These are phyloP conservation scores for Shiraia bambusicola DNA, from an alignment of 2,329 filamentous ascomycete species.

Conservation along the genomic window DNA sequence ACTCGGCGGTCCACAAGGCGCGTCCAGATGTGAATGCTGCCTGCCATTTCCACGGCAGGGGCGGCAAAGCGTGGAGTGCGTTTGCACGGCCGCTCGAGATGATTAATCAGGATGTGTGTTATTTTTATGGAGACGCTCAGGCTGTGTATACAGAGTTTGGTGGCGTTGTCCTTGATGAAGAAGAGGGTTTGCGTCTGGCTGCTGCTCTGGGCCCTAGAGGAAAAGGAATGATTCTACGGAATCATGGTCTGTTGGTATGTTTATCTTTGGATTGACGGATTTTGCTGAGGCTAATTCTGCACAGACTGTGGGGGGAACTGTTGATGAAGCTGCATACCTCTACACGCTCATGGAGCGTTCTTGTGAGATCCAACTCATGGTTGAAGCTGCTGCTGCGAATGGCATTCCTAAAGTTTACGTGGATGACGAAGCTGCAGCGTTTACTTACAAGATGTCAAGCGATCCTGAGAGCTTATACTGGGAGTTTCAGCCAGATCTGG, in stretches of 20 bases:
- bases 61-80: slow-evolving; percentile 67
- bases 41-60: slow-evolving; percentile 67
- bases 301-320: slow-evolving; percentile 66
- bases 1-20: slow-evolving; percentile 67
- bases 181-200: slow-evolving; percentile 66
- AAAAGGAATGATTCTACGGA: slow-evolving; percentile 65
- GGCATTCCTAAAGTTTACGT: slow-evolving; percentile 56
- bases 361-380: slow-evolving; percentile 67
- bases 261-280: neutral
- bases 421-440: slow-evolving; percentile 57
- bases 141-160: slow-evolving; percentile 66
- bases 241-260: slow-evolving; percentile 65
- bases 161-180: slow-evolving; percentile 62
- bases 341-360: slow-evolving; percentile 69
- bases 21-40: slow-evolving; percentile 66
- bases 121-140: slow-evolving; percentile 64
- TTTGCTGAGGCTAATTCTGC: slow-evolving; percentile 4
- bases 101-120: slow-evolving; percentile 68
- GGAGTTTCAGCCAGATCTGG: slow-evolving; percentile 55
- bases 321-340: slow-evolving; percentile 73
- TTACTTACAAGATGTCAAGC: slow-evolving; percentile 53
- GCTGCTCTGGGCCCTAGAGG: slow-evolving; percentile 62
- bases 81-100: slow-evolving; percentile 69
- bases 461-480: slow-evolving; percentile 54
- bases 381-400: slow-evolving; percentile 65